phyloP scores from a whole-genome alignment of 108 stramenopile genomes.

The Fistulifera solaris region DNA sequence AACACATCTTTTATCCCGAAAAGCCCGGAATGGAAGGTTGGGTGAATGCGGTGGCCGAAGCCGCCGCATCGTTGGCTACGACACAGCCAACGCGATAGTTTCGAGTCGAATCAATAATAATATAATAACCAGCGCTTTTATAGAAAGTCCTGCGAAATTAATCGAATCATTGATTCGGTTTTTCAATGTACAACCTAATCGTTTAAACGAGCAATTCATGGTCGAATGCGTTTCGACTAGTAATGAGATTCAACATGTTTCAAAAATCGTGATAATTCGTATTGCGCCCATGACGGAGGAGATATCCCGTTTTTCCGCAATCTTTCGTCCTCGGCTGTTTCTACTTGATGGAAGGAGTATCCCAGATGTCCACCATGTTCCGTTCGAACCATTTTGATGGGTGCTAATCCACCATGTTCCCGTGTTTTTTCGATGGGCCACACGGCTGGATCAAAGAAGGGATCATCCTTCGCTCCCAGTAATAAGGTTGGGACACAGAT shows the following conservation, averaged over 20 bases:
- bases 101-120: neutral
- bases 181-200: no score
- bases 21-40: conserved; percentile 77
- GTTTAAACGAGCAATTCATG: no score
- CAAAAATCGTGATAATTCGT: no score
- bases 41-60: conserved; percentile 37
- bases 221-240: no score
- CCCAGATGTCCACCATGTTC: conserved; percentile 70
- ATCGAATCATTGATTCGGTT: no score
- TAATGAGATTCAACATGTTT: no score
- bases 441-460: conserved; percentile 54
- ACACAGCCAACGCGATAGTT: neutral
- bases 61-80: conserved; percentile 8
- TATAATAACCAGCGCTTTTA: no score
- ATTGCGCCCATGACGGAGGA: no score
- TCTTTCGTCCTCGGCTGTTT: neutral
- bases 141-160: no score
- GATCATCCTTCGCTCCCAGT: conserved; percentile 69
- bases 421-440: conserved; percentile 30
- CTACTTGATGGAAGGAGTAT: conserved; percentile 22
- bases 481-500: conserved; percentile 62
- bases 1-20: conserved; percentile 67
- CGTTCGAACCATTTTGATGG: conserved; percentile 43
- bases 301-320: no score
- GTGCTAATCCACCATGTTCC: conserved; percentile 26